A percentile compares a stretch with the other conserved stretches of the same genome.
phyloP scores from a whole-genome alignment of 2,329 filamentous ascomycete genomes.

The Colletotrichum brevisporum region DNA sequence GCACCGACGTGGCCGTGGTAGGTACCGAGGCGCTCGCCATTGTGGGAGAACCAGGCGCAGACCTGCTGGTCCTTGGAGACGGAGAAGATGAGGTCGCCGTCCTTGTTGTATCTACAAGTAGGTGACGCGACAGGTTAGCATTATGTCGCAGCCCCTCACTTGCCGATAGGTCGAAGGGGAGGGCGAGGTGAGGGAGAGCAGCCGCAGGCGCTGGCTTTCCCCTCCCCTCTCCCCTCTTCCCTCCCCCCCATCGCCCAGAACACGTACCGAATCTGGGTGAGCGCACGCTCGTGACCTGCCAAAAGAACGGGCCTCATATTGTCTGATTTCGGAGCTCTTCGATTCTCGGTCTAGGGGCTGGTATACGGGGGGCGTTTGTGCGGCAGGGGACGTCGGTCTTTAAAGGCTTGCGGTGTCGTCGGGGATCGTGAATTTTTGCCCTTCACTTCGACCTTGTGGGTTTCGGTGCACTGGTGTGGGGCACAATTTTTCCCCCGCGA shows the following conservation, averaged over 20 bases:
- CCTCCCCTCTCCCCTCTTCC: constrained; percentile 25
- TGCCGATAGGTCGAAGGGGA: background rate
- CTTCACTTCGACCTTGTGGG: constrained; percentile 41
- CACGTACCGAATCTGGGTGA: constrained; percentile 90
- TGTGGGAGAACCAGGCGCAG: constrained; percentile 97
- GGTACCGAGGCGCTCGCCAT: constrained; percentile 96
- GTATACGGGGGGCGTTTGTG: constrained; percentile 34
- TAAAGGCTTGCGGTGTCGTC: constrained; percentile 40
- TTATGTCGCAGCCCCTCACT: constrained; percentile 15
- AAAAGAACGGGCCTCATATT: constrained; percentile 97
- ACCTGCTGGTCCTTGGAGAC: constrained; percentile 96
- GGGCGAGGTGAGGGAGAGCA: constrained; percentile 8
- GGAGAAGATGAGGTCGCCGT: constrained; percentile 97
- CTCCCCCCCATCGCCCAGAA: background rate
- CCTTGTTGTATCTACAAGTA: constrained; percentile 81
- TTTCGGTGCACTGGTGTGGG: constrained; percentile 41
- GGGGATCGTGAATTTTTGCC: constrained; percentile 42
- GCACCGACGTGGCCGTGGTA: constrained; percentile 98
- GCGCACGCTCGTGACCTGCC: constrained; percentile 94
- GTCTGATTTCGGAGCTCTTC: constrained; percentile 46
- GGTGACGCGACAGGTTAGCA: constrained; percentile 28
- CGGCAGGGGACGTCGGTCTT: constrained; percentile 42
- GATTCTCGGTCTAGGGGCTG: constrained; percentile 39
- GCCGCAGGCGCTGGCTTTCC: background rate
- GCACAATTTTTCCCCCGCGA: constrained; percentile 39